Conservation (phyloP, 225 moss, liverwort and hornwort species). For the Sphagnum contortum region DNA sequence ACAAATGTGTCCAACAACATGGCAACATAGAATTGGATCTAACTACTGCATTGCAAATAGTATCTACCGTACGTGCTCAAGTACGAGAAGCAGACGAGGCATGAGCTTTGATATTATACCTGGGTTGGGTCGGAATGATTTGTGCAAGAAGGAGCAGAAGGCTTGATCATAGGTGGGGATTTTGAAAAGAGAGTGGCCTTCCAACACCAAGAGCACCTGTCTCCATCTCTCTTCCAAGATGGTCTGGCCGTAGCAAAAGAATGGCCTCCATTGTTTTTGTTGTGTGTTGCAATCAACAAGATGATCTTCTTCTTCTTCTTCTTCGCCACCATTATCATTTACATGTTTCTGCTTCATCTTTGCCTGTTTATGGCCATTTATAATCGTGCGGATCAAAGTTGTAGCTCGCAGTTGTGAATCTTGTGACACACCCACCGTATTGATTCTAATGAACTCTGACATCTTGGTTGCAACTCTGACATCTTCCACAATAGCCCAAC, state of each 20-base stretch:
- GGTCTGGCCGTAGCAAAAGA: constrained; percentile 36
- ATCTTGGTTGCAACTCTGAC: constrained; percentile 37
- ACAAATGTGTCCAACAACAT: not conserved
- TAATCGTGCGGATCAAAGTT: constrained; percentile 29
- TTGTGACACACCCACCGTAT: constrained; percentile 42
- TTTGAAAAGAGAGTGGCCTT: constrained; percentile 14
- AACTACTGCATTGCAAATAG: too few species aligned
- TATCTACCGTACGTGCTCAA: too few species aligned
- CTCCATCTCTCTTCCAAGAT: constrained; percentile 41
- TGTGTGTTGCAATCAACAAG: too few species aligned
- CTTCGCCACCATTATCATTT: not conserved
- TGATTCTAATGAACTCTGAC: constrained; percentile 34
- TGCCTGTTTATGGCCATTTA: constrained; percentile 4
- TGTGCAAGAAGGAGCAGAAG: constrained; percentile 24
- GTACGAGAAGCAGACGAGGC: too few species aligned
- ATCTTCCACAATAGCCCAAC: constrained; percentile 51
- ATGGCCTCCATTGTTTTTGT: constrained; percentile 3
- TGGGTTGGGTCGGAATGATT: constrained; percentile 28
- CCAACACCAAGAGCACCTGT: constrained; percentile 13
- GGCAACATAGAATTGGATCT: not conserved
- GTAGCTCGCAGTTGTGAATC: constrained; percentile 45
- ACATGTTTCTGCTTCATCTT: not conserved
- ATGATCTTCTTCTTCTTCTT: not conserved
- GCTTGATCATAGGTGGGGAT: constrained; percentile 18
- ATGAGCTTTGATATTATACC: constrained; percentile 7